Evolutionary conservation across 495 filamentous ascomycete genomes (phyloP).

Genomic region (Penicillium angulare): DNA sequence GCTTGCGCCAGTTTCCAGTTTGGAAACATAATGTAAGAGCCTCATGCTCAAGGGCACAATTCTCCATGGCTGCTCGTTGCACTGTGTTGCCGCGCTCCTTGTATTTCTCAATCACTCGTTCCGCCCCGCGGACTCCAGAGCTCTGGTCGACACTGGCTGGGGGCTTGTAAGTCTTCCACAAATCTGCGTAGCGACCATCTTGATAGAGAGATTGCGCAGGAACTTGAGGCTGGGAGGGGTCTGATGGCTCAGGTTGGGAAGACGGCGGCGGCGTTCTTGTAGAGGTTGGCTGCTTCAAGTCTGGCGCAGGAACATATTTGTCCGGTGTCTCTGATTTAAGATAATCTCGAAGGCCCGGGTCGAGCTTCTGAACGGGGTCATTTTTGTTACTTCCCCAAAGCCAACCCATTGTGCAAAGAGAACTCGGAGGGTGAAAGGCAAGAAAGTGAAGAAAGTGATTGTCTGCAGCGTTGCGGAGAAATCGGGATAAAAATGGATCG

Average conservation of each 20-base stretch:
- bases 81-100: slow-evolving; percentile 78
- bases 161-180: slow-evolving; percentile 87
- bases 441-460: slow-evolving; percentile 3
- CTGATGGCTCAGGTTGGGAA: slow-evolving; percentile 7
- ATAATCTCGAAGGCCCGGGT: slow-evolving; percentile 80
- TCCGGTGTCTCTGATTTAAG: slow-evolving; percentile 78
- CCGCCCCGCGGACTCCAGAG: slow-evolving; percentile 52
- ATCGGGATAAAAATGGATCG: slow-evolving; percentile 32
- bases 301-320: slow-evolving; percentile 59
- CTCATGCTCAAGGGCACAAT: slow-evolving; percentile 83
- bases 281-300: slow-evolving; percentile 22
- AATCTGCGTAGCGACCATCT: slow-evolving; percentile 89
- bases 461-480: slow-evolving; percentile 26
- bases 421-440: neutral
- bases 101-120: slow-evolving; percentile 77
- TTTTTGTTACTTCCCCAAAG: slow-evolving; percentile 56
- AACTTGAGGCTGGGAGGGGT: slow-evolving; percentile 45
- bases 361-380: slow-evolving; percentile 78
- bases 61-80: slow-evolving; percentile 82
- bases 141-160: slow-evolving; percentile 57
- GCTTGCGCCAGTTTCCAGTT: slow-evolving; percentile 53
- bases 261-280: slow-evolving; percentile 13
- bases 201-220: slow-evolving; percentile 59
- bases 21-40: slow-evolving; percentile 73
- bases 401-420: slow-evolving; percentile 57